Conservation (phyloP, 2,329 filamentous ascomycete genomes). For the Onygena corvina region DNA sequence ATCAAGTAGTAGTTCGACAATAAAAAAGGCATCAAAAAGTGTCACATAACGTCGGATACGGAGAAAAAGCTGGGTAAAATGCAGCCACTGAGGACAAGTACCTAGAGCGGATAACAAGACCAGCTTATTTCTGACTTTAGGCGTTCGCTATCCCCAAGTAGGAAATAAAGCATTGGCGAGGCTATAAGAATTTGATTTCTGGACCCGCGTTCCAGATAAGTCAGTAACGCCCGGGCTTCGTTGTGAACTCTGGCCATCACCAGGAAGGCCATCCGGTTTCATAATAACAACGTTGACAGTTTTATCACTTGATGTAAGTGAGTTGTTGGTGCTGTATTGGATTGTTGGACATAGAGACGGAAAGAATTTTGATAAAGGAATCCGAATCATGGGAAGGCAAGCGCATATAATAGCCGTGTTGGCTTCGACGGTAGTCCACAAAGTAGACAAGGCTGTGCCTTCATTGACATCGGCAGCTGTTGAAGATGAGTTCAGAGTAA, state of each 20-base stretch:
- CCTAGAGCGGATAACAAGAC: neutral
- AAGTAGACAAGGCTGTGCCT: conserved; percentile 23
- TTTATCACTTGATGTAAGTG: neutral
- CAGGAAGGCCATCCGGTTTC: neutral
- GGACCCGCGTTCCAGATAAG: neutral
- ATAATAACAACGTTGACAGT: neutral
- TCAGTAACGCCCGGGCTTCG: neutral
- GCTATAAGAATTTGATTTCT: neutral
- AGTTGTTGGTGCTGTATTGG: conserved; percentile 1
- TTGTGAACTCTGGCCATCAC: neutral
- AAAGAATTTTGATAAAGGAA: conserved; percentile 18
- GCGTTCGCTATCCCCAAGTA: neutral
- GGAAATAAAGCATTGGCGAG: conserved; percentile 1
- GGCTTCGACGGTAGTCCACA: conserved; percentile 29
- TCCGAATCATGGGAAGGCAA: conserved; percentile 28
- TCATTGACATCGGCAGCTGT: conserved; percentile 18
- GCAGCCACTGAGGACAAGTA: neutral
- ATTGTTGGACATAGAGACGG: conserved; percentile 11
- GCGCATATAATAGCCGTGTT: conserved; percentile 29
- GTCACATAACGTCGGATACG: too few relatives aligned
- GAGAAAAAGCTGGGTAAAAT: too few relatives aligned
- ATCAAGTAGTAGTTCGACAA: neutral
- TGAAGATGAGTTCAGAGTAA: conserved; percentile 22
- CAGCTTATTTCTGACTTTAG: neutral
- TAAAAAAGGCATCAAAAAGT: neutral